Base-by-base conservation (phyloP, 1,284 basidiomycete species). In the Trametes hirsuta region DNA sequence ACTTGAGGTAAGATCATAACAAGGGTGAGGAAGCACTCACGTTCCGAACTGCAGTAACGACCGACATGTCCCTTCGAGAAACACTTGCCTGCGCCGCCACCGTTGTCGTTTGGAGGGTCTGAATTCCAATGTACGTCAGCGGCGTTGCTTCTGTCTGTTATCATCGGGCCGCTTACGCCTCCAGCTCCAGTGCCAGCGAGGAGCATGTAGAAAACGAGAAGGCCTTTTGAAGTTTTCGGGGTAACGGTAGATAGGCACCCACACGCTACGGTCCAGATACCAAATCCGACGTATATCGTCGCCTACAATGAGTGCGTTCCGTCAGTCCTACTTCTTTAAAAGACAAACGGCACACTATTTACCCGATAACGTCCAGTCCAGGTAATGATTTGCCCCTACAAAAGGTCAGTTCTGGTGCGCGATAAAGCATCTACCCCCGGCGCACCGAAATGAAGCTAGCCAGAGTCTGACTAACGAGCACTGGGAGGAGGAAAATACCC, bases 31-130 rank as follows among this genome's bases (percentile, higher is more conserved):
- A 44, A 39, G 14, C 14, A 70, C 79, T 53, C 59, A 85, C 84
- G 67, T 90, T 90, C 35, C 88, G 79, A 51, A 86, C 81, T 0
- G 84, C 83, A 0, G 89, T 91, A 1, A 90, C 87, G 6, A 89
- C 87, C 1, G 86, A 85, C 82, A 90, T 86, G 61, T 90, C 88
- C 47, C 78, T 77, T 24, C 87, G 74, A 0, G 83, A 72, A 1
- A 90, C 89, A 22, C 86, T 87, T 0, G 87, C 86, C 68, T 91
- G 88, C 4, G 84, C 86, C 0, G 88, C 88, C 2, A 90, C 82
- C 0, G 86, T 86, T 0, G 84, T 85, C 0, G 84, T 86, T 72
- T 86, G 85, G 24, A 85, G 66, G 0, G 84, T 86, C 84, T 85
- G 40, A 4, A 18, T 14, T 11, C 5, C 6, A 3, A 24, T 0